These are phyloP conservation scores for Mycena chlorophos DNA, from an alignment of 768 basidiomycete species.

Conservation along the genomic window DNA sequence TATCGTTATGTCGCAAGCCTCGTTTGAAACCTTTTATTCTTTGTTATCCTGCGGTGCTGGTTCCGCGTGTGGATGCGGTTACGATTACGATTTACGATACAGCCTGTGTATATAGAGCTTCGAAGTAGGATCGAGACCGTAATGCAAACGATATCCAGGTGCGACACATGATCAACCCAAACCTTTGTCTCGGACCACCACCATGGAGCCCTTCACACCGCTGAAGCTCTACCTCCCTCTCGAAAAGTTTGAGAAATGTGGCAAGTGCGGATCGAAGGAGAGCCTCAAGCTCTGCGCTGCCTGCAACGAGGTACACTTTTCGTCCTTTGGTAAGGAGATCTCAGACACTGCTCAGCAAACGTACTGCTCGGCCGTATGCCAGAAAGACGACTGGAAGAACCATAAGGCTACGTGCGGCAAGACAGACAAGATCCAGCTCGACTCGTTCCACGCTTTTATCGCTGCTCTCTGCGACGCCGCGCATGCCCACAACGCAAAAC, in stretches of 20 bases:
- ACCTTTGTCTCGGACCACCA: background rate
- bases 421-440: constrained; percentile 25
- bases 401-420: constrained; percentile 25
- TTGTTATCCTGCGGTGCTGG: background rate
- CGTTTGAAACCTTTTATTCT: background rate
- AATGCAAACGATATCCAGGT: too few relatives aligned
- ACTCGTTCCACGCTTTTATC: constrained; percentile 26
- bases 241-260: constrained; percentile 17
- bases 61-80: background rate
- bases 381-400: constrained; percentile 23
- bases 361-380: constrained; percentile 27
- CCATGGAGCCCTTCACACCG: background rate
- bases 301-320: constrained; percentile 19
- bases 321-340: background rate
- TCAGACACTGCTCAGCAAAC: background rate
- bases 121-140: too few relatives aligned
- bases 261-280: constrained; percentile 7
- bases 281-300: constrained; percentile 17
- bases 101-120: background rate
- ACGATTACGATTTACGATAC: background rate
- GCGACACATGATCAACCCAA: background rate
- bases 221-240: constrained; percentile 22
- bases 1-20: background rate
- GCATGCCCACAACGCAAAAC: constrained; percentile 20
- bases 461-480: constrained; percentile 28